Evolutionary conservation across 306 rosid species (phyloP).

Genomic region (Hippophae tibetana): DNA sequence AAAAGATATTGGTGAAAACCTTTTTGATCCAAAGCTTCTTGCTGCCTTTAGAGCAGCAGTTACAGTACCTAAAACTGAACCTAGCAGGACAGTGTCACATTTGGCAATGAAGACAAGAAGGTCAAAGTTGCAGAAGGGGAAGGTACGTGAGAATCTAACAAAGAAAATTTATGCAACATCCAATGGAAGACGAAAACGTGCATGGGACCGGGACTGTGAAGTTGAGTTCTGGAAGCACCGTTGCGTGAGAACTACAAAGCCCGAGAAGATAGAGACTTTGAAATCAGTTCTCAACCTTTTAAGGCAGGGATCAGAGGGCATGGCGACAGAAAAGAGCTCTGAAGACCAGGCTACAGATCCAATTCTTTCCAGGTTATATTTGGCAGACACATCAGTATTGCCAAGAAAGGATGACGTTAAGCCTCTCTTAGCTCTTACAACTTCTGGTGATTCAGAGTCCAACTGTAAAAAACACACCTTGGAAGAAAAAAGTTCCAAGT

Average conservation of each 20-base stretch:
- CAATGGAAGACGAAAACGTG: slow-evolving; percentile 84
- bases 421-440: slow-evolving; percentile 59
- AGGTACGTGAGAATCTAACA: slow-evolving; percentile 77
- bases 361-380: slow-evolving; percentile 81
- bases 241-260: slow-evolving; percentile 60
- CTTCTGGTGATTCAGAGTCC: slow-evolving; percentile 42
- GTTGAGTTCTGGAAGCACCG: slow-evolving; percentile 97
- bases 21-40: slow-evolving; percentile 86
- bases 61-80: slow-evolving; percentile 64
- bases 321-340: slow-evolving; percentile 35
- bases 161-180: slow-evolving; percentile 70
- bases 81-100: slow-evolving; percentile 49
- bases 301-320: slow-evolving; percentile 39
- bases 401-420: slow-evolving; percentile 81
- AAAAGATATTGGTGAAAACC: slow-evolving; percentile 57
- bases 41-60: slow-evolving; percentile 86
- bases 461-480: slow-evolving; percentile 27
- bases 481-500: slow-evolving; percentile 27
- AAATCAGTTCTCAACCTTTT: slow-evolving; percentile 91
- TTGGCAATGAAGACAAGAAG: slow-evolving; percentile 63
- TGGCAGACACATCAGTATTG: slow-evolving; percentile 90
- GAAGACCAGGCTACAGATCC: slow-evolving; percentile 55
- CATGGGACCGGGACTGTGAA: slow-evolving; percentile 97
- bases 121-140: slow-evolving; percentile 77
- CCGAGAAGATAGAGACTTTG: slow-evolving; percentile 83